Base-by-base conservation (phyloP, 768 basidiomycete species). In the Boletus rubescentipes region DNA sequence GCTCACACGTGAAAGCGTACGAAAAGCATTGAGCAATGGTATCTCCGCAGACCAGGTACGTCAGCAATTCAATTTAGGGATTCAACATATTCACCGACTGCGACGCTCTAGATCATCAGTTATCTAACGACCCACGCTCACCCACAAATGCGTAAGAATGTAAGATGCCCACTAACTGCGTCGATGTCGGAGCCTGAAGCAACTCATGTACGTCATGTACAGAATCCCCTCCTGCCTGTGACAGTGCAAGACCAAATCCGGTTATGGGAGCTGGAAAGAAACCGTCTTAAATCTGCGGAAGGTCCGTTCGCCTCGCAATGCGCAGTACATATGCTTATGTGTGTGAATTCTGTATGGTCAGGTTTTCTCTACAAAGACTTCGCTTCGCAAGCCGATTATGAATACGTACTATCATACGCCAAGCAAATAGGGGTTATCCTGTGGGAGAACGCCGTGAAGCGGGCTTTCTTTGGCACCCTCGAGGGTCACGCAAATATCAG, bases 191-290 rank as follows among this genome's bases (percentile, higher is more conserved):
- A 37, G 11, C n/a, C n/a, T n/a, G n/a, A n/a, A n/a, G n/a, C 38
- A 41, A 53, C 50, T 61, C 41, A 59, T 11, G 53, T 67, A 64
- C 51, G 40, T 63, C 61, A 48, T 52, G 14, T 30, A 26, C 67
- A 95, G 91, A 92, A 91, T 66, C 95, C 95, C 9, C 75, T 98
- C 14, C 77, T 99, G 21, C 96, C 97, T 29, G 93, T 97, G 40
- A 98, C 97, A 0, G 96, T 99, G 0, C 94, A 97, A 66, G 96
- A 99, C 73, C 96, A 98, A 72, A 91, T 99, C 57, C 86, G 96
- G 53, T 78, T 98, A 16, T 99, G 97, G 94, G 95, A 99, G 72
- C 78, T 95, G 40, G 97, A 98, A 75, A 83, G 89, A 71, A 94
- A 97, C 68, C 83, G 97, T 49, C 77, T 98, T 10, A 88, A 90